phyloP scores from a whole-genome alignment of 441 rosid genomes.

The Pelargonium australe region DNA sequence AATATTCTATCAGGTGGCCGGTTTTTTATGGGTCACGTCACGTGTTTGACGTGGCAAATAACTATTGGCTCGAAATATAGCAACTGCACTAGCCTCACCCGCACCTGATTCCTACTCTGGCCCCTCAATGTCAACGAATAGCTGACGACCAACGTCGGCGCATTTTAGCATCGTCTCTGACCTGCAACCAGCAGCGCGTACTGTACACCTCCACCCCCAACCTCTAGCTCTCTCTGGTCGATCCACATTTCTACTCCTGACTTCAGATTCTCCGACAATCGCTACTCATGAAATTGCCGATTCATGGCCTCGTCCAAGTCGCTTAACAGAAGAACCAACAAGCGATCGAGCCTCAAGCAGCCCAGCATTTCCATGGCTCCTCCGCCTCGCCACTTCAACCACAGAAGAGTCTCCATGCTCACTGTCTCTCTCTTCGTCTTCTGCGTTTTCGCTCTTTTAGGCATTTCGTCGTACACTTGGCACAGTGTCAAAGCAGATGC shows the following conservation, averaged over 20 bases:
- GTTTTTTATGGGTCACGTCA: too few species aligned
- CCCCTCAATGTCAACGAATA: not conserved
- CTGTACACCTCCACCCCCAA: not conserved
- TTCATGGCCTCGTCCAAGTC: slow-evolving; percentile 22
- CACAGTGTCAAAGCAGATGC: slow-evolving; percentile 13
- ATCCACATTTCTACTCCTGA: not conserved
- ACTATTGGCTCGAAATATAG: too few species aligned
- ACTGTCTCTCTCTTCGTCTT: slow-evolving; percentile 31
- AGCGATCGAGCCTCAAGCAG: slow-evolving; percentile 16
- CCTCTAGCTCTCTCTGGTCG: not conserved
- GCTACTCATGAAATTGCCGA: slow-evolving; percentile 5
- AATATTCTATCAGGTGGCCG: too few species aligned
- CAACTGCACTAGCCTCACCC: not conserved
- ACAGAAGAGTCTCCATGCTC: slow-evolving; percentile 27
- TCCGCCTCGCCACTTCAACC: slow-evolving; percentile 21
- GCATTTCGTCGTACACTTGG: slow-evolving; percentile 39
- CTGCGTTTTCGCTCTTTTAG: slow-evolving; percentile 31
- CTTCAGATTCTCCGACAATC: not conserved
- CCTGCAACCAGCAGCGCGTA: not conserved
- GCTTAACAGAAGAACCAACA: slow-evolving; percentile 23
- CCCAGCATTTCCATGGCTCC: slow-evolving; percentile 25
- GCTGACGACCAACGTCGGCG: not conserved
- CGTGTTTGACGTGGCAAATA: too few species aligned
- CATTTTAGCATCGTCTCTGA: not conserved
- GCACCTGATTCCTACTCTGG: not conserved